Base-by-base conservation (phyloP, 495 filamentous ascomycete genomes). In the Penicillium psychrofluorescens region DNA sequence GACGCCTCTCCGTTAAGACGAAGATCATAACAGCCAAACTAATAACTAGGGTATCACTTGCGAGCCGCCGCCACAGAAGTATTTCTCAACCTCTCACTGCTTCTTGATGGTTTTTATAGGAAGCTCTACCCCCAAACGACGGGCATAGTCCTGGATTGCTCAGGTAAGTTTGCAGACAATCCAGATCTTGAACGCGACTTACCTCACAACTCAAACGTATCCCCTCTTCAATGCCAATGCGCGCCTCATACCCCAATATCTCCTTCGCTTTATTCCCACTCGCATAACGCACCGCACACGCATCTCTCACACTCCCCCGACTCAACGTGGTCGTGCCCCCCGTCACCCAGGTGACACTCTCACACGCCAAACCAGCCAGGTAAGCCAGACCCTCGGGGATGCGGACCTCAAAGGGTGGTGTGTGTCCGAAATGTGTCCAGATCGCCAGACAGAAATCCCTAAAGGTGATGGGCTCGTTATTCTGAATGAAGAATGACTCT, bases 401-500 rank as follows among this genome's bases (percentile, higher is more conserved):
- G 40, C 63, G 64, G 15, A 81, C 29, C 41, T 75, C 55, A 46
- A 66, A 75, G 4, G 62, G 62, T 31, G 78, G 79, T 7, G 63
- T 61, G 55, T 83, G 79, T 10, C 70, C 74, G 41, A 82, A 82
- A 41, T 79, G 64, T 8, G 59, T 67, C 80, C 79, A 83, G 16
- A 84, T 64, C 10, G 65, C 67, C 6, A 81, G 58, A 40, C 79
- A 76, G 44, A 83, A 79, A 55, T 78, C 73, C 29, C 81, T 70
- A 50, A 82, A 79, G 14, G 76, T 56, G 28, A 81, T 71, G 12
- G 75, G 77, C 50, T 84, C 72, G 40, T 81, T 75, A 46, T 84
- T 84, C 38, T 78, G 75, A 29, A 84, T 76, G 58, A 79, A 82
- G 51, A 84, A 79, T 11, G 70, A 75, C 46, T 83, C 68, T 0